phyloP scores from a whole-genome alignment of 352 stramenopile genomes.

The Globisporangium paroecandrum region DNA sequence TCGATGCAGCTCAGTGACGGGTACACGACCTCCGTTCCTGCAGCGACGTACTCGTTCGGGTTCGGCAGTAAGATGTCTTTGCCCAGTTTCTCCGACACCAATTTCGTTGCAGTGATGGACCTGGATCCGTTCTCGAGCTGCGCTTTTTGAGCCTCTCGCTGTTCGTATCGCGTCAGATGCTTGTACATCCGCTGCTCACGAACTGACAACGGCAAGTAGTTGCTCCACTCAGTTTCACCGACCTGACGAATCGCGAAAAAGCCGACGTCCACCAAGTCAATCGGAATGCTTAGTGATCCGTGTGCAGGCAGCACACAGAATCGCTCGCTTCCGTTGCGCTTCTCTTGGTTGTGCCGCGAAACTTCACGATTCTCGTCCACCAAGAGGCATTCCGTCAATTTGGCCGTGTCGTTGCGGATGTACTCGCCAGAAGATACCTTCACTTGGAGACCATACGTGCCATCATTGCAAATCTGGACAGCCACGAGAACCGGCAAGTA shows the following conservation, averaged over 20 bases:
- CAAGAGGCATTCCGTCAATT: constrained; percentile 72
- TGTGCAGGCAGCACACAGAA: constrained; percentile 60
- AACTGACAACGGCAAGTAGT: constrained; percentile 64
- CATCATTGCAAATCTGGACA: constrained; percentile 67
- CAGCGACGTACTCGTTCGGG: constrained; percentile 32
- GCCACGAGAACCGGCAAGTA: constrained; percentile 73
- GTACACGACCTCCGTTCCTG: constrained; percentile 68
- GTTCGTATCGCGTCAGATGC: constrained; percentile 66
- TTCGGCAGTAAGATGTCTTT: constrained; percentile 56
- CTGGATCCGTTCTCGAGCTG: constrained; percentile 46
- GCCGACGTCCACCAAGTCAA: constrained; percentile 67
- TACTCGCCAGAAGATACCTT: constrained; percentile 64
- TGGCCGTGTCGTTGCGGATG: constrained; percentile 79
- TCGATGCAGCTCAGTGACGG: constrained; percentile 73
- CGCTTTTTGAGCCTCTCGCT: constrained; percentile 58
- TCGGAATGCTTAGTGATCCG: constrained; percentile 58
- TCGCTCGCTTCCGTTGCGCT: constrained; percentile 36
- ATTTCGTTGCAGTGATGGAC: constrained; percentile 35
- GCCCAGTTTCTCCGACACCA: constrained; percentile 66
- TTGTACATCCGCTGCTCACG: constrained; percentile 75
- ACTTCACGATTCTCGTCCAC: constrained; percentile 46
- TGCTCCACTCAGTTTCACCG: constrained; percentile 85
- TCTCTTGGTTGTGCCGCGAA: constrained; percentile 55
- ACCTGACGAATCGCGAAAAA: constrained; percentile 82
- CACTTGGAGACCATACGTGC: constrained; percentile 74